These are phyloP conservation scores for Lasiosphaeria miniovina DNA, from an alignment of 495 filamentous ascomycete genomes.

Conservation along the genomic window DNA sequence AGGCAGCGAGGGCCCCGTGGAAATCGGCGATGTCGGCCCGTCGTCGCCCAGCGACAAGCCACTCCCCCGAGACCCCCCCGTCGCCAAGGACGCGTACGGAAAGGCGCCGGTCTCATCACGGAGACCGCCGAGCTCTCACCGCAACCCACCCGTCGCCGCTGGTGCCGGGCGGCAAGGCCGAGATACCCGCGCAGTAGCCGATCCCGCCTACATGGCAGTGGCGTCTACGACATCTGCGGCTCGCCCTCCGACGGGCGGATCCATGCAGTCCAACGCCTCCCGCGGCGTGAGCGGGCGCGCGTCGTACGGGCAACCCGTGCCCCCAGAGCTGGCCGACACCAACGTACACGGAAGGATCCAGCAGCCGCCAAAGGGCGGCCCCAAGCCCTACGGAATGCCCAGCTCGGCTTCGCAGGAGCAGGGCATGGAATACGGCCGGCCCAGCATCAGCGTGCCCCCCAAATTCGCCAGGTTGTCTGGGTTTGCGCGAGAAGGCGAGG, in stretches of 20 bases:
- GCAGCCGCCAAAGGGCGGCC: slow-evolving; percentile 70
- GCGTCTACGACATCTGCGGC: slow-evolving; percentile 44
- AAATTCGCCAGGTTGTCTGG: slow-evolving; percentile 52
- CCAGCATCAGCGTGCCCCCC: slow-evolving; percentile 54
- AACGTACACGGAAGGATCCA: slow-evolving; percentile 89
- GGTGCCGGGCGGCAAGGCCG: slow-evolving; percentile 49
- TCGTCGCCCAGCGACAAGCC: slow-evolving; percentile 50
- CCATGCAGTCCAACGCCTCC: slow-evolving; percentile 65
- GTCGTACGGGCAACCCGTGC: slow-evolving; percentile 85
- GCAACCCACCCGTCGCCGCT: slow-evolving; percentile 33
- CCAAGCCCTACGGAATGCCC: slow-evolving; percentile 68
- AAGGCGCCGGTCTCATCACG: slow-evolving; percentile 40
- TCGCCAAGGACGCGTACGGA: slow-evolving; percentile 39
- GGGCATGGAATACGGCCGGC: slow-evolving; percentile 52
- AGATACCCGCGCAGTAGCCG: slow-evolving; percentile 49
- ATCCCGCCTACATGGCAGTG: slow-evolving; percentile 43
- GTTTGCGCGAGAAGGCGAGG: slow-evolving; percentile 28
- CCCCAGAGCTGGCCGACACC: slow-evolving; percentile 81
- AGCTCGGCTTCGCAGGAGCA: slow-evolving; percentile 61
- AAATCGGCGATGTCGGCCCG: slow-evolving; percentile 26
- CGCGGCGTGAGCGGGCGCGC: slow-evolving; percentile 67
- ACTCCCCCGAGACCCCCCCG: slow-evolving; percentile 49
- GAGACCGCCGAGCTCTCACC: slow-evolving; percentile 48
- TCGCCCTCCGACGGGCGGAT: slow-evolving; percentile 78
- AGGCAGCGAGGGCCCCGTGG: slow-evolving; percentile 48